A percentile compares a stretch with the other conserved stretches of the same genome.
These are phyloP conservation scores for Emmonsiellopsis sp. DNA, from an alignment of 2,329 filamentous ascomycete species.

Conservation along the genomic window DNA sequence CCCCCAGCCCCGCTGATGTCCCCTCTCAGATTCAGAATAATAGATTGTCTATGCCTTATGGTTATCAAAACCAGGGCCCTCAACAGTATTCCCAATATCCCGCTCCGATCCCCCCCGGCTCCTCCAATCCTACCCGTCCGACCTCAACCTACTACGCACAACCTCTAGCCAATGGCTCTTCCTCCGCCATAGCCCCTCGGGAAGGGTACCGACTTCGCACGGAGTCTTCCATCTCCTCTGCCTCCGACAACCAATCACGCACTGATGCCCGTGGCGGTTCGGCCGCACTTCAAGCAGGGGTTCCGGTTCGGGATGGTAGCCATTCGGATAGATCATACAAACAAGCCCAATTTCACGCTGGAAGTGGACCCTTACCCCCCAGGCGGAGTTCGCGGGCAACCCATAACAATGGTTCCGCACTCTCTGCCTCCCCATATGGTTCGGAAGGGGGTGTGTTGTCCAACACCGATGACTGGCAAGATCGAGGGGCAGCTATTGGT, in stretches of 20 bases:
- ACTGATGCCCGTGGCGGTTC: conserved; percentile 55
- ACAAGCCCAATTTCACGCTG: conserved; percentile 46
- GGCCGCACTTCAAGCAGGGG: conserved; percentile 48
- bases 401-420: conserved; percentile 31
- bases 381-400: conserved; percentile 67
- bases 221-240: conserved; percentile 50
- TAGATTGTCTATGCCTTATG: conserved; percentile 33
- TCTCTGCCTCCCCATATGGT: conserved; percentile 40
- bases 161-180: conserved; percentile 30
- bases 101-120: conserved; percentile 30
- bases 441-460: conserved; percentile 48
- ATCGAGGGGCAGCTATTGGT: conserved; percentile 80
- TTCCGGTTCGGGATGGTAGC: conserved; percentile 59
- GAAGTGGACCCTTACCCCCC: conserved; percentile 58
- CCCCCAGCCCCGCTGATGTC: conserved; percentile 15
- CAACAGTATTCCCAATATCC: conserved; percentile 34
- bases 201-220: conserved; percentile 46
- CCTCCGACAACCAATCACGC: conserved; percentile 46
- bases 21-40: conserved; percentile 23
- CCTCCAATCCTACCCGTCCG: conserved; percentile 32
- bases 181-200: conserved; percentile 27
- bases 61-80: conserved; percentile 27
- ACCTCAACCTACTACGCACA: conserved; percentile 40
- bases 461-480: conserved; percentile 90
- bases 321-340: conserved; percentile 61